Percentiles rank a stretch among this genome's conserved stretches.
phyloP scores from a whole-genome alignment of 805 yeast genomes.

The Kuraishia molischiana region DNA sequence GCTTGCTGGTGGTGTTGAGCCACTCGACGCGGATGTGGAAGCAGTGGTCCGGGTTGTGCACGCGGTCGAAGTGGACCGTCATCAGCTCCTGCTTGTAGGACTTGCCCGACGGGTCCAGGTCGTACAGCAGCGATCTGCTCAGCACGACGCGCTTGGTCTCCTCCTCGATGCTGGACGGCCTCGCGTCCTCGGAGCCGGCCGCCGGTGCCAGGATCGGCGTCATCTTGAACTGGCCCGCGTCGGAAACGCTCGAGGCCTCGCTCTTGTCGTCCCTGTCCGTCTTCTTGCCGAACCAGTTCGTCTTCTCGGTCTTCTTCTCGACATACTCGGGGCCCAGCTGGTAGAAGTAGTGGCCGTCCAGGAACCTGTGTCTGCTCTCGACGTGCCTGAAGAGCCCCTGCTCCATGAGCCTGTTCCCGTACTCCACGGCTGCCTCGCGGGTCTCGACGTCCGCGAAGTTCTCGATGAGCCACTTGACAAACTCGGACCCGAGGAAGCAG shows the following conservation, averaged over 20 bases:
- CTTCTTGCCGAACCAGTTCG: conserved; percentile 5
- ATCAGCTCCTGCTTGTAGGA: conserved; percentile 74
- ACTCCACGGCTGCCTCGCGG: conserved; percentile 74
- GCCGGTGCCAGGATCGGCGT: conserved; percentile 7
- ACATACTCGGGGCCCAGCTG: conserved; percentile 50
- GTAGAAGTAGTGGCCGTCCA: conserved; percentile 92
- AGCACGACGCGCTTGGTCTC: conserved; percentile 35
- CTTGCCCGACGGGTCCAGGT: conserved; percentile 63
- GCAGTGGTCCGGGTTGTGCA: conserved; percentile 92
- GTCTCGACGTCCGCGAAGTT: conserved; percentile 71
- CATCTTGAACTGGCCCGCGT: not conserved
- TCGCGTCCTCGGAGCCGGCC: not conserved
- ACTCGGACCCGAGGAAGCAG: conserved; percentile 78
- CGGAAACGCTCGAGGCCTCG: not conserved
- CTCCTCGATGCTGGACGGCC: not conserved
- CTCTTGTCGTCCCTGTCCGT: not conserved
- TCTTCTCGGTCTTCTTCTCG: conserved; percentile 10
- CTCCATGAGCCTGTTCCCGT: conserved; percentile 71
- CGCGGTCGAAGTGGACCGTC: conserved; percentile 81
- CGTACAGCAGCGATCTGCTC: conserved; percentile 56
- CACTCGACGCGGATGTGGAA: conserved; percentile 88
- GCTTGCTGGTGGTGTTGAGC: conserved; percentile 81
- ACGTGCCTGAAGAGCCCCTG: conserved; percentile 72
- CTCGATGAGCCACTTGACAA: conserved; percentile 78
- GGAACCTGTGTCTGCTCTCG: conserved; percentile 68